phyloP scores from a whole-genome alignment of 2,329 filamentous ascomycete species.

The Sporothrix euskadiensis region DNA sequence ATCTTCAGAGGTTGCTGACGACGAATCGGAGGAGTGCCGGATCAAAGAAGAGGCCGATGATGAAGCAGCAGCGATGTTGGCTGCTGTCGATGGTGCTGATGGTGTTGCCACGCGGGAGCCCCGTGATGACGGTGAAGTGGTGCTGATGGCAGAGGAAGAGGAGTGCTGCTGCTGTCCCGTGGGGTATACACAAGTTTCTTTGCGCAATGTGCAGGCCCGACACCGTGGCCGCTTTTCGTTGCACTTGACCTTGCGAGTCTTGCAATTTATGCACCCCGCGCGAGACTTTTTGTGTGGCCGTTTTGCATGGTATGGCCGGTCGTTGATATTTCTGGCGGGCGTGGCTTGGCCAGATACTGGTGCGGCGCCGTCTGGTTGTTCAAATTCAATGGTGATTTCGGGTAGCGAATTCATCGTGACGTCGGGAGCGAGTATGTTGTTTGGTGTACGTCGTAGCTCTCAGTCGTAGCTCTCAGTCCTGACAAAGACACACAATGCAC shows the following conservation, averaged over 20 bases:
- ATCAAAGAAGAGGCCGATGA: not conserved
- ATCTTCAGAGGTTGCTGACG: constrained; percentile 22
- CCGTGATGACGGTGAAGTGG: constrained; percentile 8
- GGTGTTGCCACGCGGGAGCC: not conserved
- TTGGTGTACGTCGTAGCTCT: not conserved
- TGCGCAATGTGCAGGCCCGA: constrained; percentile 51
- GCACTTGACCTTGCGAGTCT: constrained; percentile 57
- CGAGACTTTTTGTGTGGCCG: constrained; percentile 58
- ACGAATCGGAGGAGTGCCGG: not conserved
- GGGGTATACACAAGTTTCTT: constrained; percentile 52
- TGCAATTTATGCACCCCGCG: constrained; percentile 55
- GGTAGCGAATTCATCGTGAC: not conserved
- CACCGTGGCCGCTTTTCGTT: constrained; percentile 54
- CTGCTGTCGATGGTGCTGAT: not conserved
- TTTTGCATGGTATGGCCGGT: constrained; percentile 48
- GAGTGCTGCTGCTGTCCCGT: not conserved
- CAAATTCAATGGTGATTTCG: not conserved
- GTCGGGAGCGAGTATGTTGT: not conserved
- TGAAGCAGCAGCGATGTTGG: constrained; percentile 12
- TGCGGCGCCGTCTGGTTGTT: not conserved
- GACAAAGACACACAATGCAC: not conserved
- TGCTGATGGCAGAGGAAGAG: not conserved
- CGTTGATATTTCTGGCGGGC: constrained; percentile 7
- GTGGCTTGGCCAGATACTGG: not conserved
- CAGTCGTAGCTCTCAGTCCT: not conserved